phyloP scores from a whole-genome alignment of 805 yeast genomes.

The Nakazawaea molendinolei region DNA sequence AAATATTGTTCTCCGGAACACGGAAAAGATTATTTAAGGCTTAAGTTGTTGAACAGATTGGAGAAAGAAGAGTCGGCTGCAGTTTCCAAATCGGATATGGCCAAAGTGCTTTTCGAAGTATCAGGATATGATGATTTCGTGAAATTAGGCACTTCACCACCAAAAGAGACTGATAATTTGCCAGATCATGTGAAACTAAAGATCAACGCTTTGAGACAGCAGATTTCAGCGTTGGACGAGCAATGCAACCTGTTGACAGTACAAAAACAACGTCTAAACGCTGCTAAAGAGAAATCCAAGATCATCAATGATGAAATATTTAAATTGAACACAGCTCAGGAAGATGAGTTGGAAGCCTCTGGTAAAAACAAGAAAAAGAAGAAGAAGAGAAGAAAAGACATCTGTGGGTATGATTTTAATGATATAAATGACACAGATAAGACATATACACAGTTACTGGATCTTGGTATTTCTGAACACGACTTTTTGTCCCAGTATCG shows the following conservation, averaged over 20 bases:
- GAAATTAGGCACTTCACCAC: conserved; percentile 32
- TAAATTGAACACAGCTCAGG: conserved; percentile 9
- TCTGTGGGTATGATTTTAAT: conserved; percentile 42
- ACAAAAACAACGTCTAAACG: conserved; percentile 21
- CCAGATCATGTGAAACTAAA: conserved; percentile 1
- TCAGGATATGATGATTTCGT: conserved; percentile 18
- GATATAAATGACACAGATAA: conserved; percentile 14
- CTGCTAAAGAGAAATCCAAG: conserved; percentile 28
- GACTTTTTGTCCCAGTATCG: conserved; percentile 4
- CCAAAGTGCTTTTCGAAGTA: conserved; percentile 15
- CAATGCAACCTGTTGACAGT: conserved; percentile 15
- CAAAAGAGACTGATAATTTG: conserved; percentile 22
- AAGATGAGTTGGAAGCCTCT: conserved; percentile 6
- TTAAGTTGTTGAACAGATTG: conserved; percentile 19
- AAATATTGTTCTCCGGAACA: conserved; percentile 76
- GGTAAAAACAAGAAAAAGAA: conserved; percentile 13
- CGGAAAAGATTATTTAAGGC: no score
- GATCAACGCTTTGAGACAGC: conserved; percentile 15
- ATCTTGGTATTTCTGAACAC: conserved; percentile 10
- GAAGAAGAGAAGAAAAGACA: conserved; percentile 32
- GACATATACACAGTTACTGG: conserved; percentile 10
- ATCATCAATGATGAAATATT: conserved; percentile 14
- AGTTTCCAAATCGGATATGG: conserved; percentile 13
- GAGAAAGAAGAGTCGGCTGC: conserved; percentile 10
- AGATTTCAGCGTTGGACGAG: conserved; percentile 15